These are phyloP conservation scores for Ceratocystis colombiana DNA, from an alignment of 2,329 filamentous ascomycete species.

Conservation along the genomic window DNA sequence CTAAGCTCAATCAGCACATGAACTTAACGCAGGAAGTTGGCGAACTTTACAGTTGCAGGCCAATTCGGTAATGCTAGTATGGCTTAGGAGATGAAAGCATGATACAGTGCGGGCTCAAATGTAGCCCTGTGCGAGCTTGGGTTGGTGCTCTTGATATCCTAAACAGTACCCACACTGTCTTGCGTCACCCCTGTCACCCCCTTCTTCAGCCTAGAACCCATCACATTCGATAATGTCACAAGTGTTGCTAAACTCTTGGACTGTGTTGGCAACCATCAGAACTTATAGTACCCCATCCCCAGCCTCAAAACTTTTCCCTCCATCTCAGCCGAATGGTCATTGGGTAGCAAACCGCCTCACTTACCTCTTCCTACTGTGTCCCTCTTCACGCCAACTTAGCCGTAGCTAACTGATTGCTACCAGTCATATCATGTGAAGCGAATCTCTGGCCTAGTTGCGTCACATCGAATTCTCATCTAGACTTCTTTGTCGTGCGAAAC, in stretches of 20 bases:
- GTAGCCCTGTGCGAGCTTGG: not conserved
- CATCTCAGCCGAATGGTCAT: no score
- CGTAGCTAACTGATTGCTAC: not conserved
- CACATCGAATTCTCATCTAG: slow-evolving; percentile 7
- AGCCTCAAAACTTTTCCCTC: no score
- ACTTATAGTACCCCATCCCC: no score
- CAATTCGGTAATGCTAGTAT: not conserved
- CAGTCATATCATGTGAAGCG: slow-evolving; percentile 3
- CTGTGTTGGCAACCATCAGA: no score
- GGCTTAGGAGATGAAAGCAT: not conserved
- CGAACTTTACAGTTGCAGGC: not conserved
- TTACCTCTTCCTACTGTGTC: not conserved
- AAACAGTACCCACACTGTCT: slow-evolving; percentile 1
- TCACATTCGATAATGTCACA: not conserved
- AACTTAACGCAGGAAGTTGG: no score
- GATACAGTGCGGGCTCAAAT: not conserved
- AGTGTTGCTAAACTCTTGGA: not conserved
- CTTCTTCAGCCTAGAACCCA: not conserved
- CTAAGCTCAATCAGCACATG: no score
- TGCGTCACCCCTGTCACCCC: not conserved
- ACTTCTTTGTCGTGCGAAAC: not conserved
- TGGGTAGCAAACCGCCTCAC: not conserved
- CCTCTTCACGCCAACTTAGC: not conserved
- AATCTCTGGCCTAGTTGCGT: not conserved
- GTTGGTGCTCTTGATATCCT: not conserved